These are phyloP conservation scores for Thuja plicata DNA, from an alignment of 83 land plant genomes.

Conservation along the genomic window DNA sequence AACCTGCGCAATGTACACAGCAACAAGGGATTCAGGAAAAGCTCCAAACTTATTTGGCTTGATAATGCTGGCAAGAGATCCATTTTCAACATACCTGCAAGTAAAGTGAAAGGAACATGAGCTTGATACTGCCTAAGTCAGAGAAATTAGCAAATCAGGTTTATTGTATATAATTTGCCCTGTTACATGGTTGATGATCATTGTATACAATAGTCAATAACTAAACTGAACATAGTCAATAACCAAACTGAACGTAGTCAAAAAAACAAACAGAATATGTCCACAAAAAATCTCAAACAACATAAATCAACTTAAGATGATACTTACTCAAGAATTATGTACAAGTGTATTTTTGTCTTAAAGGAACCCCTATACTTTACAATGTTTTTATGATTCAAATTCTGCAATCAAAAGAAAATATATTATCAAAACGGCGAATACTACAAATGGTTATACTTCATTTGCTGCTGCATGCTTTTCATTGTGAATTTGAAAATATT, in stretches of 20 bases:
- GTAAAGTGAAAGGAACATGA: not conserved
- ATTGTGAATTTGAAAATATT: not conserved
- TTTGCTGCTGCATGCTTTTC: not conserved
- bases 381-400: slow-evolving; percentile 95
- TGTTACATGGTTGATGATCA: not conserved
- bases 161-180: not conserved
- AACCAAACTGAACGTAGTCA: not conserved
- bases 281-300: not conserved
- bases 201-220: not conserved
- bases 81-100: slow-evolving; percentile 95
- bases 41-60: slow-evolving; percentile 99
- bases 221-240: not conserved
- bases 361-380: slow-evolving; percentile 94
- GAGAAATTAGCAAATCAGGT: not conserved
- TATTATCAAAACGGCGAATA: not conserved
- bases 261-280: not conserved
- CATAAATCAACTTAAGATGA: not conserved
- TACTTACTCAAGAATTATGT: slow-evolving; percentile 96
- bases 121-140: not conserved
- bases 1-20: slow-evolving; percentile 94
- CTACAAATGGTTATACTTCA: not conserved
- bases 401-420: slow-evolving; percentile 45
- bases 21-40: slow-evolving; percentile 92
- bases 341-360: slow-evolving; percentile 89
- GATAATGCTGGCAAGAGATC: slow-evolving; percentile 96